Evolutionary conservation across 768 basidiomycete genomes (phyloP).

Genomic region (Sporobolomyces phaffii): DNA sequence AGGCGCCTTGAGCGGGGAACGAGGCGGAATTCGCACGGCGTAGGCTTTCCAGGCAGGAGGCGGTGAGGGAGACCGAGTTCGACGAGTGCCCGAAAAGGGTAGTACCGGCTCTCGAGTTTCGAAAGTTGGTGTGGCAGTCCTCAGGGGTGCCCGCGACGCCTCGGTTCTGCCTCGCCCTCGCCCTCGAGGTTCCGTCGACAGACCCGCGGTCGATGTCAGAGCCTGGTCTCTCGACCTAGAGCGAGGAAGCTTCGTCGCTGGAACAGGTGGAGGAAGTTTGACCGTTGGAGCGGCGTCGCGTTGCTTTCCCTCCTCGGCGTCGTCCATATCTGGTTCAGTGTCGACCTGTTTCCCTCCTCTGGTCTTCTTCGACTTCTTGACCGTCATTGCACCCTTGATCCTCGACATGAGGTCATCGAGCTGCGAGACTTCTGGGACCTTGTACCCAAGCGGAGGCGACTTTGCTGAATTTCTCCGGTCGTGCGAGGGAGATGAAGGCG

Average conservation of each 20-base stretch:
- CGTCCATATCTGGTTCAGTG: background rate
- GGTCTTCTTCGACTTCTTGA: slow-evolving; percentile 14
- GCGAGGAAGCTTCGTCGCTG: background rate
- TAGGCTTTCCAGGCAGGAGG: slow-evolving; percentile 47
- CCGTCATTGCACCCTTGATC: slow-evolving; percentile 46
- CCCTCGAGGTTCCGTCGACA: background rate
- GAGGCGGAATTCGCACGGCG: slow-evolving; percentile 42
- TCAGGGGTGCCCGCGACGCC: background rate
- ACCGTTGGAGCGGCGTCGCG: slow-evolving; percentile 4
- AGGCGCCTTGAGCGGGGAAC: slow-evolving; percentile 19
- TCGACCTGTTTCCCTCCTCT: background rate
- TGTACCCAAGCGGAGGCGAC: slow-evolving; percentile 13
- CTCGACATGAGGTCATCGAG: slow-evolving; percentile 46
- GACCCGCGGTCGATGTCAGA: background rate
- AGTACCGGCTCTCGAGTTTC: slow-evolving; percentile 27
- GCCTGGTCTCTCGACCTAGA: background rate
- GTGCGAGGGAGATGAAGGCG: background rate
- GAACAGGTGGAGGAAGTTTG: slow-evolving; percentile 14
- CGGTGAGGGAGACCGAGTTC: slow-evolving; percentile 44
- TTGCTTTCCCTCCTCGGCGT: background rate
- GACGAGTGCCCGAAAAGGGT: slow-evolving; percentile 43
- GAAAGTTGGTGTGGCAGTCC: slow-evolving; percentile 15
- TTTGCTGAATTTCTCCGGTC: background rate
- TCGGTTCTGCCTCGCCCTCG: slow-evolving; percentile 22
- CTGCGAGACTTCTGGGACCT: slow-evolving; percentile 34